Evolutionary conservation across 108 stramenopile genomes (phyloP).

Genomic region (Nitzschia putrida): DNA sequence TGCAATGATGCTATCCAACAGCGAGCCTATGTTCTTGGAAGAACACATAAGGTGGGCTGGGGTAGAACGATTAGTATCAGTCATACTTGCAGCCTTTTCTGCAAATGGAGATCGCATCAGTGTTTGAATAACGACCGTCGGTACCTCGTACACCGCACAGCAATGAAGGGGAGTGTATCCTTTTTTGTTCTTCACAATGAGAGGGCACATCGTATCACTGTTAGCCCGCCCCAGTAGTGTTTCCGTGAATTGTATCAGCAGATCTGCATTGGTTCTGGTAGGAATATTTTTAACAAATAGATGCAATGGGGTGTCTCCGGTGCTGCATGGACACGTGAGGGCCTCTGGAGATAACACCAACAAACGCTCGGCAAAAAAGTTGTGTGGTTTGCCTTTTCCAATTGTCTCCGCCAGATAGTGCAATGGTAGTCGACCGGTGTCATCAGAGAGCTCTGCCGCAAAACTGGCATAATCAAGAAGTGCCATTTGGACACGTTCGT

Average conservation of each 20-base stretch:
- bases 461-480: conserved; percentile 29
- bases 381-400: background rate
- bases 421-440: conserved; percentile 53
- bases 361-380: conserved; percentile 40
- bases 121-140: conserved; percentile 39
- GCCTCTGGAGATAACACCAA: conserved; percentile 41
- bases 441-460: conserved; percentile 37
- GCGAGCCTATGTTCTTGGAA: background rate
- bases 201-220: conserved; percentile 11
- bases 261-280: conserved; percentile 5
- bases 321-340: conserved; percentile 27
- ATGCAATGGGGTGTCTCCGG: conserved; percentile 74
- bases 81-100: conserved; percentile 38
- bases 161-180: conserved; percentile 60
- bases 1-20: conserved; percentile 31
- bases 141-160: conserved; percentile 56
- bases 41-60: conserved; percentile 38
- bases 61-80: conserved; percentile 45
- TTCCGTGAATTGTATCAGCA: conserved; percentile 19
- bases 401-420: conserved; percentile 48
- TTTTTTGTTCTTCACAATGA: conserved; percentile 21
- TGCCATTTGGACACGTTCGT: conserved; percentile 45
- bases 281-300: conserved; percentile 31
- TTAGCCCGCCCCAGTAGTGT: conserved; percentile 18
- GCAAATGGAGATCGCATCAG: conserved; percentile 48